Evolutionary conservation across 768 basidiomycete genomes (phyloP).

Genomic region (Melanogaster broomeanus): DNA sequence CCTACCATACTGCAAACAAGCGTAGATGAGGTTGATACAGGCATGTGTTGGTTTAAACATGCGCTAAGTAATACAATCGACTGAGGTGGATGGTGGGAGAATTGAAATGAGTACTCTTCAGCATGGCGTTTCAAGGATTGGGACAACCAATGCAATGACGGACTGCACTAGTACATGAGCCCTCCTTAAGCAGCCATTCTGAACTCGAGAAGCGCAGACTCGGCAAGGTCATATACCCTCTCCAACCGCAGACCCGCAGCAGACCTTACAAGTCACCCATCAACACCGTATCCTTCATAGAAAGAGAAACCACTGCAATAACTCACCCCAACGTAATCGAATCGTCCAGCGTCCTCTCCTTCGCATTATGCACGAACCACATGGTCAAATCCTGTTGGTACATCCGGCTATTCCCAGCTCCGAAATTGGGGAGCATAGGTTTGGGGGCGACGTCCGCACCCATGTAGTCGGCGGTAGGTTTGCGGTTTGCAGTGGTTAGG

Average conservation of each 20-base stretch:
- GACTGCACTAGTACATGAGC: too few relatives aligned
- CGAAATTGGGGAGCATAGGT: slow-evolving; percentile 51
- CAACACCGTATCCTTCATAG: not conserved
- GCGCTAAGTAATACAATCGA: not conserved
- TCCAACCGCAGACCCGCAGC: slow-evolving; percentile 21
- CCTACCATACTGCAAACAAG: not conserved
- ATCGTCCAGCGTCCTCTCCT: slow-evolving; percentile 45
- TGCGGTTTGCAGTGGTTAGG: slow-evolving; percentile 12
- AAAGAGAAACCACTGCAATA: not conserved
- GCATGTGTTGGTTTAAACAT: not conserved
- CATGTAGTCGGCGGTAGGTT: slow-evolving; percentile 2
- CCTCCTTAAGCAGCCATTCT: slow-evolving; percentile 12
- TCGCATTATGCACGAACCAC: slow-evolving; percentile 42
- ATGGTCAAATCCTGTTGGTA: slow-evolving; percentile 50
- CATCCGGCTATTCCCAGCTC: slow-evolving; percentile 39
- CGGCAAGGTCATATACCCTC: slow-evolving; percentile 30
- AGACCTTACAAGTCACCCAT: slow-evolving; percentile 9
- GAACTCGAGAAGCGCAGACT: slow-evolving; percentile 26
- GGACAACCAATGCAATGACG: not conserved
- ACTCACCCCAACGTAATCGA: slow-evolving; percentile 37
- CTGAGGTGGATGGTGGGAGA: not conserved
- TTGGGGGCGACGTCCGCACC: slow-evolving; percentile 38
- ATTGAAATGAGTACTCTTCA: not conserved
- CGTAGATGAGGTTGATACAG: not conserved
- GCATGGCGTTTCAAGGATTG: not conserved